Percentiles rank a stretch among this genome's conserved stretches.
Evolutionary conservation across 169 alveolate species (phyloP).

Genomic region (Cryptosporidium meleagridis): DNA sequence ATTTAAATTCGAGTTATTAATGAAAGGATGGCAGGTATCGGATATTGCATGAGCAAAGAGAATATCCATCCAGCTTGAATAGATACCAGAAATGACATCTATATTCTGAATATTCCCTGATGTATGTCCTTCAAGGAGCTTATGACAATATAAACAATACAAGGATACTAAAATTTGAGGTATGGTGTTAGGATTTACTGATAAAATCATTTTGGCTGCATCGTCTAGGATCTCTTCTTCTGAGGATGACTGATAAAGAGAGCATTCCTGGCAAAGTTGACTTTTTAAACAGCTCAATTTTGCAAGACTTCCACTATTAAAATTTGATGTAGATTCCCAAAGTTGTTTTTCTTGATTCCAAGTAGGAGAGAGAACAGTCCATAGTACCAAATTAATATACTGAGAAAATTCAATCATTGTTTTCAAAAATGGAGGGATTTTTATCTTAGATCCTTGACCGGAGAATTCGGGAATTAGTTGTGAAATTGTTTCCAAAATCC

Average conservation of each 20-base stretch:
- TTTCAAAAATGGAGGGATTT: slow-evolving; percentile 33
- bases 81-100: slow-evolving; percentile 9
- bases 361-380: slow-evolving; percentile 6
- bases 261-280: slow-evolving; percentile 13
- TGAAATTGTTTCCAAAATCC: slow-evolving; percentile 27
- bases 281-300: background rate
- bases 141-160: slow-evolving; percentile 37
- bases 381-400: background rate
- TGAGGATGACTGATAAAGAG: background rate
- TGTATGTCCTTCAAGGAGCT: slow-evolving; percentile 13
- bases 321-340: slow-evolving; percentile 18
- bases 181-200: slow-evolving; percentile 16
- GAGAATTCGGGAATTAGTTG: slow-evolving; percentile 37
- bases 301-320: background rate
- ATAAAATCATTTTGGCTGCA: background rate
- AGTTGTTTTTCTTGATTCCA: slow-evolving; percentile 20
- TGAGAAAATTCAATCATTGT: slow-evolving; percentile 36
- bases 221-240: background rate
- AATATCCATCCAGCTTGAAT: slow-evolving; percentile 44
- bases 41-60: slow-evolving; percentile 15
- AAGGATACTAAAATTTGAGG: slow-evolving; percentile 27
- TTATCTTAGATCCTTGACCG: background rate
- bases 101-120: background rate
- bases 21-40: slow-evolving; percentile 62
- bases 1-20: slow-evolving; percentile 14